Evolutionary conservation across 768 basidiomycete genomes (phyloP).

Genomic region (Glaciozyma antarctica): DNA sequence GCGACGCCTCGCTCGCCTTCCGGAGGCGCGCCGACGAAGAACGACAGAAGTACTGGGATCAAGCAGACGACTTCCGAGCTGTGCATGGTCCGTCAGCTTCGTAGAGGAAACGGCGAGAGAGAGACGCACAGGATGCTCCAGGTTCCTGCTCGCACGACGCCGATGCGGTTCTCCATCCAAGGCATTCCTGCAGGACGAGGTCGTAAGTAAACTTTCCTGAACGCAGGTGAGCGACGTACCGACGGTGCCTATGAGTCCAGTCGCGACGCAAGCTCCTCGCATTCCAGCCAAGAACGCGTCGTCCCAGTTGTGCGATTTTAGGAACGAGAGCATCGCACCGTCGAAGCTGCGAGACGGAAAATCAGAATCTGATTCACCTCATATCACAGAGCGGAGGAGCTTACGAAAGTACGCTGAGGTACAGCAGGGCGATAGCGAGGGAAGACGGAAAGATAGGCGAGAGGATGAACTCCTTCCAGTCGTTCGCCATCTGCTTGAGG

Average conservation of each 20-base stretch:
- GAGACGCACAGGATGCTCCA: slow-evolving; percentile 47
- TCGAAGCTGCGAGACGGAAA: slow-evolving; percentile 42
- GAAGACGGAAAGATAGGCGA: slow-evolving; percentile 45
- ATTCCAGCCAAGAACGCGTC: slow-evolving; percentile 49
- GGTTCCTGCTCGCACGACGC: slow-evolving; percentile 46
- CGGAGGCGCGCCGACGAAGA: slow-evolving; percentile 38
- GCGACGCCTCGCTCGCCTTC: slow-evolving; percentile 30
- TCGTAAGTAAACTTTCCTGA: too few species aligned
- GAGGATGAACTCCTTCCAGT: slow-evolving; percentile 35
- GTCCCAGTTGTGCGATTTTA: slow-evolving; percentile 45
- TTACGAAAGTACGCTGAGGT: slow-evolving; percentile 42
- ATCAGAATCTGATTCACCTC: too few species aligned
- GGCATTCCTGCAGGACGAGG: slow-evolving; percentile 38
- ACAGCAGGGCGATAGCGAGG: slow-evolving; percentile 45
- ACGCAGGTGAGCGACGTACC: background rate
- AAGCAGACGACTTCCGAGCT: slow-evolving; percentile 45
- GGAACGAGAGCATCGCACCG: slow-evolving; percentile 49
- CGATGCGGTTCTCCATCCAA: slow-evolving; percentile 43
- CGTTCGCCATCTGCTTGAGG: background rate
- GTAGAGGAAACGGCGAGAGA: background rate
- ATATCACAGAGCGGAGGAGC: too few species aligned
- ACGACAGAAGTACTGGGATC: slow-evolving; percentile 44
- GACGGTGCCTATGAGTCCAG: slow-evolving; percentile 47
- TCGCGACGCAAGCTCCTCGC: slow-evolving; percentile 46
- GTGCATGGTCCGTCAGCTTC: background rate